Evolutionary conservation across 805 yeast genomes (phyloP), one percentile per base, ranked within the genome.

Genomic region (Candida orba): DNA sequence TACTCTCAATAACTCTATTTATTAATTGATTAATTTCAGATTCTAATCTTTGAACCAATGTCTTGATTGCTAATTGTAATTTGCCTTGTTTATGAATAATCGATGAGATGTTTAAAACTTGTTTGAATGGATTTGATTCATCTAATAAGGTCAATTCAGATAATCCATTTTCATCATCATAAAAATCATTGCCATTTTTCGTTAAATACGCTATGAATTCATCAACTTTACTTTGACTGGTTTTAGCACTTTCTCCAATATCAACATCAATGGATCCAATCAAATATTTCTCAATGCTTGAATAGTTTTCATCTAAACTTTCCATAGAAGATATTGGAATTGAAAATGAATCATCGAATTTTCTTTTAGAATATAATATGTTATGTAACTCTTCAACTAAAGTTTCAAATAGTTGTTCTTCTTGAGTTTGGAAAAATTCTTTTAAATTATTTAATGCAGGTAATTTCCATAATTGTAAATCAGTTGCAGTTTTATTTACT

Each of bases 331-430:
- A 15, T 7, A 17, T 18, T 3, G 30, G 54, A 47, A 5, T 36
- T 27, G 54, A 50, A 42, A 38, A 51, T 4, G 42, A 23, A 5
- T 46, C 37, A 30, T 27, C 29, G 29, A 58, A 57, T 5, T 49
- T 42, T 31, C 60, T 65, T 52, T 77, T 79, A 35, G 83, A 66
- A 53, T 81, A 86, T n/a, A 85, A 66, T 44, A 85, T 81, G 38
- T 71, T 73, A 46, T 78, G 80, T 35, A 88, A 64, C 54, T 89
- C 95, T 49, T 85, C 95, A n/a, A 85, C 67, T 17, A 90, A 67
- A 49, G 77, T 76, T 38, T 81, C 88, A 54, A 83, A 81, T 25
- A 90, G 65, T 35, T 74, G 72, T 45, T 76, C 77, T 14, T 75
- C 71, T 49, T 81, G 89, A 3, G 66, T 56, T 40, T 76, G 75